phyloP scores from a whole-genome alignment of 352 stramenopile genomes.

The Pythium periplocum region DNA sequence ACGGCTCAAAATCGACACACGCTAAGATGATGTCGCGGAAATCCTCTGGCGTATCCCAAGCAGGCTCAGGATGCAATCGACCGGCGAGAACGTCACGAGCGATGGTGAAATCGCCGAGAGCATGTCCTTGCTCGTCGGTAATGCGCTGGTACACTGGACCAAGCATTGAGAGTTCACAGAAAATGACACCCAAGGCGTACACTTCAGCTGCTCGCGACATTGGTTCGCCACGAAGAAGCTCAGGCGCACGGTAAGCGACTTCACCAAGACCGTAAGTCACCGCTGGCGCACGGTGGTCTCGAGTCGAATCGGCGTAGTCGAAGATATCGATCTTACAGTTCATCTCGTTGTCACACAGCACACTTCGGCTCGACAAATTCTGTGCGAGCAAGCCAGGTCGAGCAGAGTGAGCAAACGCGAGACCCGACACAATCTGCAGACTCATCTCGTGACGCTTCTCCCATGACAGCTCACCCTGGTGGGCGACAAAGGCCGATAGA shows the following conservation, averaged over 20 bases:
- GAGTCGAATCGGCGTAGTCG: constrained; percentile 47
- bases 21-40: constrained; percentile 34
- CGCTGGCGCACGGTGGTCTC: constrained; percentile 35
- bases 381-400: constrained; percentile 23
- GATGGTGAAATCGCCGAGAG: constrained; percentile 62
- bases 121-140: constrained; percentile 34
- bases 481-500: constrained; percentile 39
- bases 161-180: constrained; percentile 62
- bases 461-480: constrained; percentile 51
- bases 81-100: constrained; percentile 40
- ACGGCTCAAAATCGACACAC: constrained; percentile 48
- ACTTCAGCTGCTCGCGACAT: constrained; percentile 52
- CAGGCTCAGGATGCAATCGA: constrained; percentile 31
- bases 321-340: constrained; percentile 77
- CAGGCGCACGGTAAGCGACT: constrained; percentile 46
- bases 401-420: constrained; percentile 47
- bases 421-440: constrained; percentile 36
- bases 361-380: constrained; percentile 52
- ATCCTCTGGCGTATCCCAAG: constrained; percentile 34
- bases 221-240: constrained; percentile 44
- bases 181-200: constrained; percentile 66
- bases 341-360: constrained; percentile 47
- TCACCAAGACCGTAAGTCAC: constrained; percentile 49
- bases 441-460: constrained; percentile 41
- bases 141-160: constrained; percentile 40